Base-by-base conservation (phyloP, 2,329 filamentous ascomycete species). In the Pseudopithomyces maydicus region DNA sequence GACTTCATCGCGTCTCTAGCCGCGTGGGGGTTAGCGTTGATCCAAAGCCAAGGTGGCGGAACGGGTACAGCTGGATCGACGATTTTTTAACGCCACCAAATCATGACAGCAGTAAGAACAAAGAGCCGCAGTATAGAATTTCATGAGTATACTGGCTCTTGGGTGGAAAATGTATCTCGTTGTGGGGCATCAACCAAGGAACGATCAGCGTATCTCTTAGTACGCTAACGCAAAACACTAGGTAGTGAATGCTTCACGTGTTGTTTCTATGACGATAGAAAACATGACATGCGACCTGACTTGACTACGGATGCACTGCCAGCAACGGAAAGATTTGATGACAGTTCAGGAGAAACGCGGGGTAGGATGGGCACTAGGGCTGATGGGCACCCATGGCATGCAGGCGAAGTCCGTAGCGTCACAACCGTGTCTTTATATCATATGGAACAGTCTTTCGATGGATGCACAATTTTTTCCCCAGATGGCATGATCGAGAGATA, bases 361-460 rank as follows among this genome's bases (percentile, higher is more conserved):
- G 47, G 47, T 50, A 50, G 19, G 1, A n/a, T 33, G 22, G 12
- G 22, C 20, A 29, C 26, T 29, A 29, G 26, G 26, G 20, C 15
- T 29, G 47, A 19, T 19, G 15, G 3, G 26, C 11, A 22, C 19
- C 47, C 20, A 29, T 22, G 4, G 15, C n/a, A 14, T 8, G 22
- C 22, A 39, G 39, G 35, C 47, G 47, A 50, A 50, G 47, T 50
- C 47, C 47, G 47, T 50, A 41, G 47, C 20, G 47, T 41, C 8
- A 29, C 26, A 29, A 29, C 26, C n/a, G n/a, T n/a, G 2, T 17
- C 45, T 12, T 15, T 17, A 48, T 22, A 19, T 47, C 29, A 47
- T 26, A 12, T 38, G 26, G 11, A 47, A 33, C 11, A 20, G 3
- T 48, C 12, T 15, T 23, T 38, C 17, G 33, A 17, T n/a, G 32